A percentile compares a stretch with the other conserved stretches of the same genome.
Conservation (phyloP, 2,329 filamentous ascomycete species). For the Drechslerella stenobrocha region DNA sequence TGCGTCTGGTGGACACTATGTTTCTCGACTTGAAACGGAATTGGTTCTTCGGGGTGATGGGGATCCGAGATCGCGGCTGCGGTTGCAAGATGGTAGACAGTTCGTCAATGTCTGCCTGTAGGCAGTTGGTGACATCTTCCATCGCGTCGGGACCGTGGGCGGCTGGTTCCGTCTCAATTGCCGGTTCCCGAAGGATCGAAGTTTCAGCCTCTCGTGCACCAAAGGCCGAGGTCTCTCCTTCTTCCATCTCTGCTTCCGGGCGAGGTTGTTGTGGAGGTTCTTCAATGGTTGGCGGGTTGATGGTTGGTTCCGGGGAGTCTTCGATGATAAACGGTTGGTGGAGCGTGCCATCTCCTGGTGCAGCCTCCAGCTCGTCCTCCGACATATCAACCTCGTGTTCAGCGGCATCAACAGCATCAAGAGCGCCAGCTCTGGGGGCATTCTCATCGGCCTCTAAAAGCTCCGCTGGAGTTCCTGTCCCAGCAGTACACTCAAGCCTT, state of each 20-base stretch:
- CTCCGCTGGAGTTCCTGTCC: constrained; percentile 1
- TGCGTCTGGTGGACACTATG: constrained; percentile 7
- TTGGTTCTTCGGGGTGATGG: constrained; percentile 41
- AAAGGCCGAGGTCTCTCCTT: not conserved
- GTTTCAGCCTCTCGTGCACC: no score
- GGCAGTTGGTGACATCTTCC: constrained; percentile 1
- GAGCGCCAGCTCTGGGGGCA: not conserved
- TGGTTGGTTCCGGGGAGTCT: constrained; percentile 9
- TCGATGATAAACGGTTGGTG: constrained; percentile 8
- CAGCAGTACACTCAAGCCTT: not conserved
- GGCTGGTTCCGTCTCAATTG: not conserved
- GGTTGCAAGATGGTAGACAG: constrained; percentile 29
- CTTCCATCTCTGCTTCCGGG: not conserved
- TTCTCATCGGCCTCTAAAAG: not conserved
- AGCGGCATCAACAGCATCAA: not conserved
- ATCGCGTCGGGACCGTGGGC: not conserved
- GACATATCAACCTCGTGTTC: not conserved
- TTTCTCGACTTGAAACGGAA: constrained; percentile 10
- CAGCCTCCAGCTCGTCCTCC: not conserved
- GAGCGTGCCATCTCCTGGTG: not conserved
- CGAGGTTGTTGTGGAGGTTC: not conserved
- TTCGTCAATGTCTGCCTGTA: constrained; percentile 43
- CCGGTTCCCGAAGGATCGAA: not conserved
- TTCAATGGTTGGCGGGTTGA: no score
- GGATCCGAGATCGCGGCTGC: constrained; percentile 11